A percentile compares a stretch with the other conserved stretches of the same genome.
These are phyloP conservation scores for Phytophthora constricta DNA, from an alignment of 352 stramenopile genomes.

Conservation along the genomic window DNA sequence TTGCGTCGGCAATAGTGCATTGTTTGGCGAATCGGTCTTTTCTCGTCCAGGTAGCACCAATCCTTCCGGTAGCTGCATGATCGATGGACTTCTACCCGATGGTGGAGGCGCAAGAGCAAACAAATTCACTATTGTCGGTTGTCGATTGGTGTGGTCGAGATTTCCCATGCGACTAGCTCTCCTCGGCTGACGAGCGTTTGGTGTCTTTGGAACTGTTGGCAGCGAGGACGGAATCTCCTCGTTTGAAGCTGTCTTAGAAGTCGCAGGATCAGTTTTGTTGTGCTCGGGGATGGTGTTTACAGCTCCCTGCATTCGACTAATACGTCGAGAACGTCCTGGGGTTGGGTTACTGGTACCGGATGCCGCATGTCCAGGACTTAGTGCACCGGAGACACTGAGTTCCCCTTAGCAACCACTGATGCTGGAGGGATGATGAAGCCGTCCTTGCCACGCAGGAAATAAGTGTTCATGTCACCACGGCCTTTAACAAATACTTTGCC, in stretches of 20 bases:
- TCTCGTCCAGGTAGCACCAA: conserved; percentile 20
- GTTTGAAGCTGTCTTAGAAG: conserved; percentile 1
- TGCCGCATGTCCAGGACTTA: neutral
- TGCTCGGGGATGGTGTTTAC: conserved; percentile 39
- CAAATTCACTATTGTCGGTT: conserved; percentile 26
- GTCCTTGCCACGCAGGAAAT: conserved; percentile 72
- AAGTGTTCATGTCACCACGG: conserved; percentile 85
- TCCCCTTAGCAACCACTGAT: conserved; percentile 6
- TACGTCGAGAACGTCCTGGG: conserved; percentile 25
- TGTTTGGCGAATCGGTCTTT: neutral
- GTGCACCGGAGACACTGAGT: conserved; percentile 4
- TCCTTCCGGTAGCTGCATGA: conserved; percentile 30
- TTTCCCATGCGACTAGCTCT: conserved; percentile 19
- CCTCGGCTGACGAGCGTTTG: conserved; percentile 31
- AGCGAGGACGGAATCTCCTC: neutral
- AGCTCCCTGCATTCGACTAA: conserved; percentile 17
- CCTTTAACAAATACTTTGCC: conserved; percentile 87
- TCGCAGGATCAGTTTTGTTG: conserved; percentile 4
- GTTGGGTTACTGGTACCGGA: conserved; percentile 13
- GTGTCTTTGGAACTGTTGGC: conserved; percentile 15
- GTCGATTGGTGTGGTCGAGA: conserved; percentile 15
- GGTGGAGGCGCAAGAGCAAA: conserved; percentile 10
- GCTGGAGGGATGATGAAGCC: conserved; percentile 66
- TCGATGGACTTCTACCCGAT: conserved; percentile 15
- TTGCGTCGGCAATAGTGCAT: neutral